Base-by-base conservation (phyloP, 2,329 filamentous ascomycete species). In the Phoma herbarum region DNA sequence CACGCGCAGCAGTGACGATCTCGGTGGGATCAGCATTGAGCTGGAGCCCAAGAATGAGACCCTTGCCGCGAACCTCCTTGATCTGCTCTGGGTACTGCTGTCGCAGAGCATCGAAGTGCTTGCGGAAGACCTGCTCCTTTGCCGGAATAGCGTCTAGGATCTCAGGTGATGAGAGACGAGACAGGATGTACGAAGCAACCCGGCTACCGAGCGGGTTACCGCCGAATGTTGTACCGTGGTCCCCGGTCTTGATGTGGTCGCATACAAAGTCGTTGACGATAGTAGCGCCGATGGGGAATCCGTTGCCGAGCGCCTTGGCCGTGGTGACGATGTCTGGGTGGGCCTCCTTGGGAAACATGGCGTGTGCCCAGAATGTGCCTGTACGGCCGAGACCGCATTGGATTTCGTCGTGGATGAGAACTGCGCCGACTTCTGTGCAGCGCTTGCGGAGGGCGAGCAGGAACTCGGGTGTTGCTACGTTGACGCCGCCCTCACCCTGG, bases 341-440 rank as follows among this genome's bases (percentile, higher is more conserved):
- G 1, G 93, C 92, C 64, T 91, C 88, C 67, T 84, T 81, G 33
- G 91, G 90, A 23, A 95, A 84, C 57, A 84, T 82, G 11, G 84
- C 84, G 74, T 99, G 94, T 0, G 95, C 95, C 95, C 95, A 99
- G 69, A 99, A 84, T 12, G 83, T 85, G 33, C 95, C 95, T 1
- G 95, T 98, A 51, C 95, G 89, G 25, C 89, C 88, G 31, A 99
- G 83, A 52, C 95, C 95, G 77, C 93, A 97, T 79, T 99, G 95
- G 63, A 99, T 99, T 82, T 99, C 95, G 72, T 99, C 95, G 77
- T 95, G 94, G 73, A 97, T 90, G 57, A 99, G 82, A 3, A 98
- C 87, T 1, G 94, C 93, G 50, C 92, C 92, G 29, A 97, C 92
- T 68, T 92, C 89, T 55, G 88, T 89, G 78, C 93, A 97, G 59